Evolutionary conservation across 495 filamentous ascomycete species (phyloP).

Genomic region (Copromyces sp.): DNA sequence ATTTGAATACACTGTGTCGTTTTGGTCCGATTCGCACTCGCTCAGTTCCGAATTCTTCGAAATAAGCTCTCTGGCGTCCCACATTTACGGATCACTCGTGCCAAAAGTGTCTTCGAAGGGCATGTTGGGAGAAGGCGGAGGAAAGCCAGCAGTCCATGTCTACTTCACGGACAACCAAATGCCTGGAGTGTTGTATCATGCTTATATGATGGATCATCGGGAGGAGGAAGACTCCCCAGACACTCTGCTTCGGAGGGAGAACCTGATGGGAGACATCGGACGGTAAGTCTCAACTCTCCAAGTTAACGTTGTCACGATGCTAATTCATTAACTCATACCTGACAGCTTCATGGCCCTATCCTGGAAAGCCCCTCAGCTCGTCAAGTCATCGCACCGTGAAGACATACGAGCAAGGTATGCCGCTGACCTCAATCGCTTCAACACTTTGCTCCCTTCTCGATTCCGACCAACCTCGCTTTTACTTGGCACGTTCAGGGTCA

Average conservation of each 20-base stretch:
- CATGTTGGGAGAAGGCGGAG: not conserved
- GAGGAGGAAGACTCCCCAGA: constrained; percentile 5
- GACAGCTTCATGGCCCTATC: constrained; percentile 28
- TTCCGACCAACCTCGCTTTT: too few species aligned
- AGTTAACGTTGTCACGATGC: constrained; percentile 25
- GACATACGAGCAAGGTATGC: constrained; percentile 13
- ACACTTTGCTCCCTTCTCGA: constrained; percentile 22
- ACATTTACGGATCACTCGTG: not conserved
- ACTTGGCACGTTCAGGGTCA: too few species aligned
- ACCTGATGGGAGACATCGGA: constrained; percentile 1
- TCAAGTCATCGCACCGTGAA: constrained; percentile 16
- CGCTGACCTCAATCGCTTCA: constrained; percentile 22
- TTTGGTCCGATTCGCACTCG: too few species aligned
- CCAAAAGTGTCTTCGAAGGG: not conserved
- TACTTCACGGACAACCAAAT: not conserved
- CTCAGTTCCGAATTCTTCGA: constrained; percentile 33
- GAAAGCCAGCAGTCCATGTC: not conserved
- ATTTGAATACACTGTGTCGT: constrained; percentile 28
- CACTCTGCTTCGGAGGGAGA: not conserved
- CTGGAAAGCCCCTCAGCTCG: constrained; percentile 24
- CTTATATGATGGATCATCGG: too few species aligned
- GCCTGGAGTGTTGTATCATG: not conserved
- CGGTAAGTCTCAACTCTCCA: constrained; percentile 11
- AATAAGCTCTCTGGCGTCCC: not conserved
- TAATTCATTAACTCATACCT: constrained; percentile 20